A percentile compares a stretch with the other conserved stretches of the same genome.
Conservation (phyloP, 306 rosid species). For the Coriaria nepalensis region DNA sequence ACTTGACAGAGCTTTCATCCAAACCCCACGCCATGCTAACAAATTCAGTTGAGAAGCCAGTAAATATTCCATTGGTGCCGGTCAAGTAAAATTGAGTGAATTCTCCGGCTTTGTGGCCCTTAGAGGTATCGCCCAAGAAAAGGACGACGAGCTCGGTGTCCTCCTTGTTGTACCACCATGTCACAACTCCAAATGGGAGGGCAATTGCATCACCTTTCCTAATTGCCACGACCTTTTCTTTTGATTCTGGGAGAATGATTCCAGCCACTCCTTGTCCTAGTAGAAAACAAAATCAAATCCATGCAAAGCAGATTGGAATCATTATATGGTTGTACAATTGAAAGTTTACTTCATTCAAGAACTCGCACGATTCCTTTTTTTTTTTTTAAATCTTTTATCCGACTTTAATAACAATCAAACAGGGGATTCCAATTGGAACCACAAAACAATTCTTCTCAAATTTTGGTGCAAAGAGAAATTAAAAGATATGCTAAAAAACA, state of each 20-base stretch:
- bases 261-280: conserved; percentile 54
- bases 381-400: no score
- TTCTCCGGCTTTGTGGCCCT: conserved; percentile 66
- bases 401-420: no score
- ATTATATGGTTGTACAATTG: no score
- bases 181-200: conserved; percentile 69
- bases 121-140: conserved; percentile 63
- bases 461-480: no score
- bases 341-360: no score
- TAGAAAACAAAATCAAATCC: no score
- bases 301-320: no score
- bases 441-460: no score
- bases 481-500: no score
- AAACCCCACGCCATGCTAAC: conserved; percentile 72
- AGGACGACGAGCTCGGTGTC: conserved; percentile 57
- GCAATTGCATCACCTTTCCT: conserved; percentile 79
- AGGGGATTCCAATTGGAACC: no score
- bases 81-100: conserved; percentile 63
- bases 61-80: conserved; percentile 63
- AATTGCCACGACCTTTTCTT: conserved; percentile 62
- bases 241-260: conserved; percentile 51
- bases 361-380: no score
- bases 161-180: conserved; percentile 76
- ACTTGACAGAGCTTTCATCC: conserved; percentile 34
- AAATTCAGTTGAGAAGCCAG: conserved; percentile 58